These are phyloP conservation scores for Coemansia sp. DNA, from an alignment of 192 early-diverging fungal species.

Conservation along the genomic window DNA sequence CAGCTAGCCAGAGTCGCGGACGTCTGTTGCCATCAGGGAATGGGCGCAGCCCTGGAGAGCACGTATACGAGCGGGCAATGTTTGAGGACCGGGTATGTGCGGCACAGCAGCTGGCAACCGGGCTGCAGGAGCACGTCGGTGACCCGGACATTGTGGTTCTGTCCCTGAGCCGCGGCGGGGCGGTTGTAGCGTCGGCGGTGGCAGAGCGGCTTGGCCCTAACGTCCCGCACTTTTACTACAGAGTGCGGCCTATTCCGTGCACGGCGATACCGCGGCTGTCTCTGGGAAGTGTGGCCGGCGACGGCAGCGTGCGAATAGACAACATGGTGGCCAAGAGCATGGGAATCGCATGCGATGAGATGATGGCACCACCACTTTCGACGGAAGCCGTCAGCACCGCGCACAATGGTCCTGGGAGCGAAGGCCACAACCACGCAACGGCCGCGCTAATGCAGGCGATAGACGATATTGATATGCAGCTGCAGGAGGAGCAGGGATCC, in stretches of 20 bases:
- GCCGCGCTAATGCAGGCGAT: constrained; percentile 13
- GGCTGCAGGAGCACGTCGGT: constrained; percentile 32
- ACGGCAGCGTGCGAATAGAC: constrained; percentile 53
- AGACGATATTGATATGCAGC: constrained; percentile 14
- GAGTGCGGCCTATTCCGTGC: constrained; percentile 39
- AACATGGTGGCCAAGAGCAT: constrained; percentile 35
- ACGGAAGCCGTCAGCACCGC: not conserved
- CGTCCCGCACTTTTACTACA: constrained; percentile 43
- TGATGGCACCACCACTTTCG: not conserved
- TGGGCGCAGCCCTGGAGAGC: not conserved
- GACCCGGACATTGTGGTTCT: constrained; percentile 31
- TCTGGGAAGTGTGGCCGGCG: constrained; percentile 53
- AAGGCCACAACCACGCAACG: constrained; percentile 4
- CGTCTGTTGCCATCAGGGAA: not conserved
- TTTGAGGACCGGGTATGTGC: constrained; percentile 50
- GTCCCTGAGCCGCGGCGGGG: constrained; percentile 54
- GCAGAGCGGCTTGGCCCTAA: constrained; percentile 23
- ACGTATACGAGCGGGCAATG: constrained; percentile 6
- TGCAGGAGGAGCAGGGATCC: constrained; percentile 28
- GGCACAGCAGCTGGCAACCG: constrained; percentile 37
- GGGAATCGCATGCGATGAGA: constrained; percentile 10
- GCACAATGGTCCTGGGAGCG: not conserved
- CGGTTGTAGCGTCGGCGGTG: constrained; percentile 37
- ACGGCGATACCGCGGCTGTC: constrained; percentile 40
- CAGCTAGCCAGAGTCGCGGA: constrained; percentile 10